Percentiles rank a stretch among this genome's conserved stretches.
These are phyloP conservation scores for Huntiella abstrusa DNA, from an alignment of 2,329 filamentous ascomycete genomes.

Conservation along the genomic window DNA sequence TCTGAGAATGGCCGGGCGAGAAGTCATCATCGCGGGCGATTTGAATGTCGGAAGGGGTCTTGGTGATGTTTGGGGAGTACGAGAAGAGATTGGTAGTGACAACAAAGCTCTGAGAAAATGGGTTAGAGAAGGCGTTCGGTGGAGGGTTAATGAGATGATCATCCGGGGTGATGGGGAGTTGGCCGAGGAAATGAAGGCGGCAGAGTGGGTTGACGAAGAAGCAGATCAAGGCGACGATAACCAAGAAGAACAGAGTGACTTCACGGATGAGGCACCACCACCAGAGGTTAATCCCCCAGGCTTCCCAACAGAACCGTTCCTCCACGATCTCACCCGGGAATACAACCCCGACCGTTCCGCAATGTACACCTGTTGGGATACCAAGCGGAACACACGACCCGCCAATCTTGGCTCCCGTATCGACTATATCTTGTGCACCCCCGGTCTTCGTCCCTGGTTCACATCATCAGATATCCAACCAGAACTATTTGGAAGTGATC, in stretches of 20 bases:
- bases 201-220: conserved; percentile 34
- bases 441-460: conserved; percentile 65
- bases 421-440: conserved; percentile 77
- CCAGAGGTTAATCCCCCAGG: no score
- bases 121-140: conserved; percentile 49
- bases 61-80: conserved; percentile 57
- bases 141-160: conserved; percentile 73
- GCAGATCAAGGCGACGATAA: conserved; percentile 49
- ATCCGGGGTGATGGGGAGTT: conserved; percentile 35
- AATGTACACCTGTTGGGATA: conserved; percentile 98
- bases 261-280: neutral
- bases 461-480: conserved; percentile 72
- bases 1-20: conserved; percentile 59
- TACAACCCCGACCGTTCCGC: conserved; percentile 64
- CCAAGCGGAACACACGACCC: conserved; percentile 83
- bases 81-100: conserved; percentile 53
- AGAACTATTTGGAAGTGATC: conserved; percentile 83
- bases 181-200: neutral
- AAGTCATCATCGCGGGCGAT: conserved; percentile 72
- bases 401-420: conserved; percentile 86
- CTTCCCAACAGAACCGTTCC: conserved; percentile 29
- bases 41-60: conserved; percentile 57
- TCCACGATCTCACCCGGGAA: conserved; percentile 68
- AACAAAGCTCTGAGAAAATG: conserved; percentile 52
- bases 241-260: neutral